These are phyloP conservation scores for Neobulgaria alba DNA, from an alignment of 2,329 filamentous ascomycete species.

Conservation along the genomic window DNA sequence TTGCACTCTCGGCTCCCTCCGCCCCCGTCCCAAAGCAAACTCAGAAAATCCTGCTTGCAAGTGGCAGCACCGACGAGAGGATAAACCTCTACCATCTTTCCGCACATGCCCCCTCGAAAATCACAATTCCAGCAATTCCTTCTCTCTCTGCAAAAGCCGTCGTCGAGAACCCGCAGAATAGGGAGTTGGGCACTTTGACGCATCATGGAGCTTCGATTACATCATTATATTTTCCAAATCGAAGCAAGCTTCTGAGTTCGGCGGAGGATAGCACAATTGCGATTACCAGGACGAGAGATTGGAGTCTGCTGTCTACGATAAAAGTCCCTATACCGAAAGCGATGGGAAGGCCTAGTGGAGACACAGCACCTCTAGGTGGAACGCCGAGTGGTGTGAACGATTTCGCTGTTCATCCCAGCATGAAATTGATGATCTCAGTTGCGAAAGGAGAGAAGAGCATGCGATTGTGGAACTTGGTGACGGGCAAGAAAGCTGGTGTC, in stretches of 20 bases:
- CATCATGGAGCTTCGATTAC: slow-evolving; percentile 83
- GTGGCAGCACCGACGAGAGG: slow-evolving; percentile 84
- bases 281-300: slow-evolving; percentile 80
- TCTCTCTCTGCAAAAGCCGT: slow-evolving; percentile 64
- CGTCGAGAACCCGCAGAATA: slow-evolving; percentile 77
- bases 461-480: slow-evolving; percentile 93
- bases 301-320: slow-evolving; percentile 78
- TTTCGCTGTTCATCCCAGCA: slow-evolving; percentile 90
- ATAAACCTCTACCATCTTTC: slow-evolving; percentile 93
- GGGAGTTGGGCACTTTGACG: slow-evolving; percentile 76
- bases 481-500: slow-evolving; percentile 89
- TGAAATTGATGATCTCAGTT: slow-evolving; percentile 94
- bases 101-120: slow-evolving; percentile 51
- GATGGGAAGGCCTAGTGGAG: slow-evolving; percentile 73
- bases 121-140: slow-evolving; percentile 51
- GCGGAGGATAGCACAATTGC: slow-evolving; percentile 89
- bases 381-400: slow-evolving; percentile 86
- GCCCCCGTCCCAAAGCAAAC: slow-evolving; percentile 48
- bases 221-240: slow-evolving; percentile 69
- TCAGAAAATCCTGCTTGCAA: slow-evolving; percentile 85
- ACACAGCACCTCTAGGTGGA: slow-evolving; percentile 75
- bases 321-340: slow-evolving; percentile 81
- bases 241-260: slow-evolving; percentile 78
- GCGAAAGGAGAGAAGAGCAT: slow-evolving; percentile 84
- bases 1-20: slow-evolving; percentile 75